phyloP scores from a whole-genome alignment of 1,139 yeast species.

The Blastobotrys apis region DNA sequence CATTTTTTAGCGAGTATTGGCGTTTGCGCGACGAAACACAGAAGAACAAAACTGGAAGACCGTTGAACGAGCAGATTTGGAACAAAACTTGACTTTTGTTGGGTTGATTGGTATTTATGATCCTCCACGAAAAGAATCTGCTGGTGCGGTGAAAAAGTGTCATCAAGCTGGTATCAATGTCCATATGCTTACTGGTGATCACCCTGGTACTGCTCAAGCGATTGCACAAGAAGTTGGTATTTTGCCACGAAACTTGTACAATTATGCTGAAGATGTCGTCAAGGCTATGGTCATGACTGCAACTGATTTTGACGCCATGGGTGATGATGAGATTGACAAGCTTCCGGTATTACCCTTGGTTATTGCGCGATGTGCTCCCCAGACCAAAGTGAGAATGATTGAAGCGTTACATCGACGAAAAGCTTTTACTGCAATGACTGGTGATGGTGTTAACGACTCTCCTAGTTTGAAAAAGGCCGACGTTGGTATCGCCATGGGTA shows the following conservation, averaged over 20 bases:
- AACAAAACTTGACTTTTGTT: conserved; percentile 51
- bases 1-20: conserved; percentile 49
- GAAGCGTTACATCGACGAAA: conserved; percentile 73
- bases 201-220: conserved; percentile 76
- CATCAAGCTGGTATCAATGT: conserved; percentile 77
- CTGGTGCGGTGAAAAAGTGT: conserved; percentile 61
- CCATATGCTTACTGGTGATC: conserved; percentile 84
- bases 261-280: conserved; percentile 58
- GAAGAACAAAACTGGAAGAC: conserved; percentile 26
- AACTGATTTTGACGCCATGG: conserved; percentile 59
- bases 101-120: conserved; percentile 80
- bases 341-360: conserved; percentile 73
- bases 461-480: conserved; percentile 74
- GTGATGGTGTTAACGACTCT: conserved; percentile 82
- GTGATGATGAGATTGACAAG: conserved; percentile 59
- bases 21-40: conserved; percentile 45
- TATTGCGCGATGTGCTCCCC: conserved; percentile 82
- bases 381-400: conserved; percentile 78
- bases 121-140: conserved; percentile 75
- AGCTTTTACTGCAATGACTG: conserved; percentile 79
- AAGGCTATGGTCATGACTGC: conserved; percentile 75
- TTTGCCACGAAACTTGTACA: conserved; percentile 63
- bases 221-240: conserved; percentile 85
- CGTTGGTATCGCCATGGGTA: conserved; percentile 79
- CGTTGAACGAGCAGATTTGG: conserved; percentile 49